Evolutionary conservation across 768 basidiomycete genomes (phyloP), one percentile per base, ranked within the genome.

Genomic region (Tulasnella sp.): DNA sequence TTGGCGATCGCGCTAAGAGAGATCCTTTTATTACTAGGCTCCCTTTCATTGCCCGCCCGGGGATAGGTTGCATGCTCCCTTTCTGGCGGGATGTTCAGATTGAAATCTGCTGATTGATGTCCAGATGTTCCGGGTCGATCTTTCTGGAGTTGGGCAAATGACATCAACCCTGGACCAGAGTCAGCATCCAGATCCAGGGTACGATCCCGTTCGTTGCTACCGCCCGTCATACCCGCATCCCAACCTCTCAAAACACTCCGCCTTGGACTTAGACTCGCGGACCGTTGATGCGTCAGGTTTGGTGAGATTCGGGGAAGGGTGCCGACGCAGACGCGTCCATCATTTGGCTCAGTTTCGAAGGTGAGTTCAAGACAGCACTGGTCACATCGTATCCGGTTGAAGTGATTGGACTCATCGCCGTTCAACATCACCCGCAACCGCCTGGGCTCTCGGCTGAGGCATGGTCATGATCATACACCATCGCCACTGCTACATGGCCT

Each of bases 401-500:
- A 52, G 50, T 7, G 34, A 22, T 25, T 11, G 29, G n/a, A 12
- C 73, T 71, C 1, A 73, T 68, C 4, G 76, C 71, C 2, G 79
- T 74, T 0, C 66, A 9, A 48, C 45, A 9, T 84, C 84, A 11
- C 76, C 74, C 68, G 87, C 87, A 15, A 48, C 22, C 17, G 60
- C 61, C 25, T 85, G 73, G 2, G 84, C 79, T 21, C 88, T 75
- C 0, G 85, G 81, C 69, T 97, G 94, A 69, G 96, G 96, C 59
- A 99, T 98, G 94, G 85, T 91, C 65, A 92, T 99, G 87, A 91
- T 97, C 69, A 76, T 92, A 24, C 94, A 97, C 73, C 88, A 90
- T 62, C 85, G 98, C 67, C 93, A 99, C 72, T 97, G 98, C 74
- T 99, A 98, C 76, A 97, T 99, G 92, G 90, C 97, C 9, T 92